Evolutionary conservation across 2,329 filamentous ascomycete genomes (phyloP).

Genomic region (Fusarium sp.): DNA sequence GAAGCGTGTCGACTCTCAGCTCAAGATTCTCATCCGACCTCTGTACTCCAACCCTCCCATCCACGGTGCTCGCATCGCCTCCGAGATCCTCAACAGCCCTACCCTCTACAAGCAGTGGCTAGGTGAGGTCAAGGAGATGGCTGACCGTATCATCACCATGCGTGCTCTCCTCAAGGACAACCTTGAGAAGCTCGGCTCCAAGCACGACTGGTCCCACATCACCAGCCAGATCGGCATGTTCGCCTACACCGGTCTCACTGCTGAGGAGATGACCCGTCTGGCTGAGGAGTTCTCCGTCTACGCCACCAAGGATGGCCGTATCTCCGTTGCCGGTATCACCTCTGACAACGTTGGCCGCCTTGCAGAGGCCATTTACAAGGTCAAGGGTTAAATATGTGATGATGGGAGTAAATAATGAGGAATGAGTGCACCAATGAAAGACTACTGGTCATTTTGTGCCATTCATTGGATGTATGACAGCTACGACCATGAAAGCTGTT

Average conservation of each 20-base stretch:
- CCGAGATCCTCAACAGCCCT: slow-evolving; percentile 87
- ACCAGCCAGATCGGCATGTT: slow-evolving; percentile 99
- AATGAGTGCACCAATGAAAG: slow-evolving; percentile 1
- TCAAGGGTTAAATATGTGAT: slow-evolving; percentile 67
- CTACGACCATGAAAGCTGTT: slow-evolving; percentile 30
- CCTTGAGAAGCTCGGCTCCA: slow-evolving; percentile 92
- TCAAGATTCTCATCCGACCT: slow-evolving; percentile 97
- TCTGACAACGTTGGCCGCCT: slow-evolving; percentile 80
- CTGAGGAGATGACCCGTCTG: slow-evolving; percentile 90
- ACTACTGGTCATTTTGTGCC: neutral
- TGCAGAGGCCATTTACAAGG: slow-evolving; percentile 84
- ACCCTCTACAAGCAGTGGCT: slow-evolving; percentile 93
- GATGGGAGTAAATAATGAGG: neutral
- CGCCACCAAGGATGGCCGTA: slow-evolving; percentile 90
- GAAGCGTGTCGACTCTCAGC: slow-evolving; percentile 94
- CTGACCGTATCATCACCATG: slow-evolving; percentile 99
- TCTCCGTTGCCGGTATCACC: slow-evolving; percentile 87
- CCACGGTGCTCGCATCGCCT: slow-evolving; percentile 93
- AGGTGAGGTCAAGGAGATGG: slow-evolving; percentile 97
- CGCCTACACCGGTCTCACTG: slow-evolving; percentile 91
- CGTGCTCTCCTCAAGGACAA: slow-evolving; percentile 92
- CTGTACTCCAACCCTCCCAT: slow-evolving; percentile 98
- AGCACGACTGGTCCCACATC: slow-evolving; percentile 99
- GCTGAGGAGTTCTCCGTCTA: slow-evolving; percentile 98
- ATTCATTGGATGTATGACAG: slow-evolving; percentile 24